Conservation (phyloP, 106 monocot species). For the Cymbidium sinense region DNA sequence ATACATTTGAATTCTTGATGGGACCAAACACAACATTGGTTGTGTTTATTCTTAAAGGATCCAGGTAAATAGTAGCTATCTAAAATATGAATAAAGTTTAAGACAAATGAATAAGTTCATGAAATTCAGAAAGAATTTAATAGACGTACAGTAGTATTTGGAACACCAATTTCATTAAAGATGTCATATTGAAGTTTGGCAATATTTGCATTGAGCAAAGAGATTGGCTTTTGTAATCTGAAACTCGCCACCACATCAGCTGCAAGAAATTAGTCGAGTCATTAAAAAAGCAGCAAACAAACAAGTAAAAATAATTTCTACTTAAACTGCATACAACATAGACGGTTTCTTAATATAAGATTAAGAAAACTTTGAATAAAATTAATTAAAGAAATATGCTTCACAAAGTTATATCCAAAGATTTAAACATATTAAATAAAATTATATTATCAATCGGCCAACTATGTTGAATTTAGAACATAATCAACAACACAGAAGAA, state of each 20-base stretch:
- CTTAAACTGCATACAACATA: background rate
- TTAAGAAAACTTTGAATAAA: background rate
- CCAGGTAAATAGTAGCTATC: constrained; percentile 47
- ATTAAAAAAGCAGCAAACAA: constrained; percentile 5
- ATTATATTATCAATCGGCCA: background rate
- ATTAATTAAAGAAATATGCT: background rate
- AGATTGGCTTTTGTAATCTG: constrained; percentile 54
- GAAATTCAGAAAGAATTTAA: constrained; percentile 1
- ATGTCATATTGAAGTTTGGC: constrained; percentile 69
- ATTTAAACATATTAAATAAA: background rate
- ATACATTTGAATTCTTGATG: constrained; percentile 56
- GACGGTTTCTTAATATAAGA: background rate
- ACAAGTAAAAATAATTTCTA: background rate
- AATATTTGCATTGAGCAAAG: constrained; percentile 43
- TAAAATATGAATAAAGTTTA: constrained; percentile 20
- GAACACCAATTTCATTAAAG: constrained; percentile 77
- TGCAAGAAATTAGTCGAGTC: constrained; percentile 13
- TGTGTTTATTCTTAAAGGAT: constrained; percentile 54
- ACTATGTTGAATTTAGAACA: background rate
- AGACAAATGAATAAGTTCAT: background rate
- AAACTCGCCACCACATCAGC: constrained; percentile 84
- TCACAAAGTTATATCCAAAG: background rate
- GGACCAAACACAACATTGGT: constrained; percentile 82
- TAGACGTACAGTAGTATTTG: constrained; percentile 53
- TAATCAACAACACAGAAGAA: background rate